Evolutionary conservation across 768 basidiomycete genomes (phyloP).

Genomic region (Russula virescens): DNA sequence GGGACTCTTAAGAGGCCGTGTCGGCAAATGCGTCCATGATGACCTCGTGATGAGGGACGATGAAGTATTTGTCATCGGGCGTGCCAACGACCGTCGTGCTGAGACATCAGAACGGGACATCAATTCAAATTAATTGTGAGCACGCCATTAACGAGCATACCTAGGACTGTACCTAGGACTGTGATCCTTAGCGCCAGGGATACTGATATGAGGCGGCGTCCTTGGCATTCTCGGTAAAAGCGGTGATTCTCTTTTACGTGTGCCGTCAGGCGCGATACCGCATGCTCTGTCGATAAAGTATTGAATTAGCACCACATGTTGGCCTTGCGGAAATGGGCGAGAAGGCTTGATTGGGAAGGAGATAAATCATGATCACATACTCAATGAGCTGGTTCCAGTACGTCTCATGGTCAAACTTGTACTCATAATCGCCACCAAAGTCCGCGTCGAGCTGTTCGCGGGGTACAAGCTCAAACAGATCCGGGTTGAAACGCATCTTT

Average conservation of each 20-base stretch:
- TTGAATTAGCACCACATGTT: background rate
- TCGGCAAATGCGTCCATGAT: background rate
- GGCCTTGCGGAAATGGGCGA: background rate
- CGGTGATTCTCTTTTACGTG: constrained; percentile 19
- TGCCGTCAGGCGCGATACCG: constrained; percentile 32
- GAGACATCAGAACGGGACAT: background rate
- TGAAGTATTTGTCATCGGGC: constrained; percentile 12
- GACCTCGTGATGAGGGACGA: background rate
- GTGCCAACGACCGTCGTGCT: constrained; percentile 16
- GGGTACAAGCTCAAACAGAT: constrained; percentile 70
- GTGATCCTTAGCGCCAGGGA: background rate
- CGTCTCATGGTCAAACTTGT: constrained; percentile 61
- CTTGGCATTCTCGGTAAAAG: background rate
- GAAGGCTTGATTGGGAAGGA: background rate
- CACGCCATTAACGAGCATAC: background rate
- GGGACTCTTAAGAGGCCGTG: background rate
- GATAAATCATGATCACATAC: constrained; percentile 36
- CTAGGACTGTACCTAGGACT: constrained; percentile 19
- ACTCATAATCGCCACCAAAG: constrained; percentile 74
- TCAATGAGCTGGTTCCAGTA: constrained; percentile 78
- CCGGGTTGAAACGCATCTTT: constrained; percentile 91
- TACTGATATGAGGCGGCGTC: background rate
- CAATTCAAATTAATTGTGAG: background rate
- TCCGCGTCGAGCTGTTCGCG: constrained; percentile 71
- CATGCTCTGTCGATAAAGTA: constrained; percentile 25